Evolutionary conservation across 305 asterid species (phyloP).

Genomic region (Fraxinus paxiana): DNA sequence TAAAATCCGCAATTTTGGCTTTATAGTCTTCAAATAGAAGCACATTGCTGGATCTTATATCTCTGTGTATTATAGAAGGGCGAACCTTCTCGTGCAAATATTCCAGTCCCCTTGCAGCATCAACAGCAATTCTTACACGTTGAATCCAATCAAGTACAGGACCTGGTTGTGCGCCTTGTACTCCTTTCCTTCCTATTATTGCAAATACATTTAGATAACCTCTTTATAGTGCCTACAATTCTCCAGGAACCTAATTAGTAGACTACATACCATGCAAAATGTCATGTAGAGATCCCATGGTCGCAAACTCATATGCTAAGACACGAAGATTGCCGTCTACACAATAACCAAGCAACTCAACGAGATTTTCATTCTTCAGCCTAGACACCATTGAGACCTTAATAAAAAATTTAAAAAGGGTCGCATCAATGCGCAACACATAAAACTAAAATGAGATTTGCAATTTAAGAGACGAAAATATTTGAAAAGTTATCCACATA

Average conservation of each 20-base stretch:
- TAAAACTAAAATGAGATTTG: neutral
- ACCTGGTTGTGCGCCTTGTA: slow-evolving; percentile 60
- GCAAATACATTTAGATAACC: neutral
- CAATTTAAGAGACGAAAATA: slow-evolving; percentile 11
- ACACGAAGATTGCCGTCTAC: slow-evolving; percentile 61
- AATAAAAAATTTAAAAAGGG: slow-evolving; percentile 16
- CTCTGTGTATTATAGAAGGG: slow-evolving; percentile 47
- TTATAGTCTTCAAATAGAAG: slow-evolving; percentile 49
- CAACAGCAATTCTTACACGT: slow-evolving; percentile 54
- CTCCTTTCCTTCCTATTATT: slow-evolving; percentile 51
- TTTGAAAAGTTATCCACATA: slow-evolving; percentile 17
- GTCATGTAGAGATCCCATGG: slow-evolving; percentile 76
- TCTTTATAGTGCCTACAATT: slow-evolving; percentile 5
- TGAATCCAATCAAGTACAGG: slow-evolving; percentile 57
- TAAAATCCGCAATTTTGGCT: slow-evolving; percentile 57
- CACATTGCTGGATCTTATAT: slow-evolving; percentile 57
- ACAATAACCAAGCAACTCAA: slow-evolving; percentile 64
- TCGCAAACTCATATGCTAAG: slow-evolving; percentile 63
- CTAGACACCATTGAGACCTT: slow-evolving; percentile 61
- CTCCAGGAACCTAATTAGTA: slow-evolving; percentile 15
- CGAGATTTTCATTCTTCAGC: slow-evolving; percentile 56
- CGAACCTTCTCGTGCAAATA: slow-evolving; percentile 53
- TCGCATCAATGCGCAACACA: slow-evolving; percentile 16
- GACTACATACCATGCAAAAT: slow-evolving; percentile 57
- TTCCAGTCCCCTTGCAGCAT: slow-evolving; percentile 56